Evolutionary conservation across 768 basidiomycete genomes (phyloP), one percentile per base, ranked within the genome.

Genomic region (Termitomyces sp.): DNA sequence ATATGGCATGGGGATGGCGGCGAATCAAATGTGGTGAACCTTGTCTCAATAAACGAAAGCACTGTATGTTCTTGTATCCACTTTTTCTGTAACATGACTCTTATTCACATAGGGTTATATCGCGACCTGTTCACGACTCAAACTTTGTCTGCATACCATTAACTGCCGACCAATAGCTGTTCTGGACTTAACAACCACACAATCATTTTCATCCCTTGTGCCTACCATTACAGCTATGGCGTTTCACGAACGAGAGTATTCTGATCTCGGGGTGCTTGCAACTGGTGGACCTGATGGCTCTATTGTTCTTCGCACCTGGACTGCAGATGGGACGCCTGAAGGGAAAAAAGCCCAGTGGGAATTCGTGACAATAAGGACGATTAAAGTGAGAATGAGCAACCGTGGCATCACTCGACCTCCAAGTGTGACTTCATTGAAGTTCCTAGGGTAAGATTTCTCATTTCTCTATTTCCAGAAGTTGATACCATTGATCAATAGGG

Each of bases 211-310:
- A 1, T 55, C 73, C 6, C 73, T 81, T 18, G 78, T 78, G 2
- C 81, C 83, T 0, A 75, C 75, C 4, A 86, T 95, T 55, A 89
- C 88, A 0, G 86, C 90, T 0, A 72, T 97, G 53, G 86, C 89
- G 0, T 96, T 96, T 75, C 88, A 93, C 59, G 91, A 95, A 67
- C 83, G 95, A 36, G 95, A 96, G 66, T 96, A 91, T 69, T 85
- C 90, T 0, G 78, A 81, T 60, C 75, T 85, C 0, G 91, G 91
- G 4, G 77, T 93, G 4, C 78, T 97, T n/a, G 93, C 92, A 0
- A 87, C 87, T 1, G 92, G 91, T 3, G 82, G 86, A 6, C 76
- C 84, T 1, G 89, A 91, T 62, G 90, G 92, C 7, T 80, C 85
- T 3, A 87, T 94, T 55, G 83, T 84, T 0, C 74, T 97, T n/a